These are phyloP conservation scores for Leersia perrieri DNA, from an alignment of 176 grass and related monocot species.

Conservation along the genomic window DNA sequence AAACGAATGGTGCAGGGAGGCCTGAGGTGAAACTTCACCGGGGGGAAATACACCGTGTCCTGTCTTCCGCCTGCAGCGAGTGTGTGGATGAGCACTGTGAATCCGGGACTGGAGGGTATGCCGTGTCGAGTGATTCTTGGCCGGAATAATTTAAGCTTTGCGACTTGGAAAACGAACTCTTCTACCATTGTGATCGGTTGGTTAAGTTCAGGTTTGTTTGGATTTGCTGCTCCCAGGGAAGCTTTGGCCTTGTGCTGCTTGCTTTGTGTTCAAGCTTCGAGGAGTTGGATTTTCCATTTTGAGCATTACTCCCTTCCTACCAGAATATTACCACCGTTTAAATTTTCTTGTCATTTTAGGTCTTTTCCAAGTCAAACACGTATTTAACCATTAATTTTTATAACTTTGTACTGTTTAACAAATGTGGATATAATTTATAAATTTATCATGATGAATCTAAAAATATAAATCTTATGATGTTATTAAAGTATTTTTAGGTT, in stretches of 20 bases:
- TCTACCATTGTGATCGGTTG: slow-evolving; percentile 11
- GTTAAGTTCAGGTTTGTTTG: background rate
- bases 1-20: background rate
- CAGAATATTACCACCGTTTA: no score
- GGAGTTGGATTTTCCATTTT: background rate
- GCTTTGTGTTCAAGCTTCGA: background rate
- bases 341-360: no score
- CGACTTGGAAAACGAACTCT: slow-evolving; percentile 7
- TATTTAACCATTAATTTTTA: no score
- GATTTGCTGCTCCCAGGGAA: background rate
- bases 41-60: background rate
- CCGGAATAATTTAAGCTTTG: slow-evolving; percentile 31
- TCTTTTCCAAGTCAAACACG: no score
- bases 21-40: background rate
- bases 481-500: no score
- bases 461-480: no score
- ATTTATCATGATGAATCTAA: no score
- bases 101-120: slow-evolving; percentile 2
- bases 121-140: slow-evolving; percentile 34
- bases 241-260: background rate
- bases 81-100: background rate
- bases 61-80: background rate
- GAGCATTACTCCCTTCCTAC: no score
- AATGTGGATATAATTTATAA: no score
- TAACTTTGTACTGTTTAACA: no score